Evolutionary conservation across 805 yeast species (phyloP), one percentile per base, ranked within the genome.

Genomic region (Saturnispora sekii): DNA sequence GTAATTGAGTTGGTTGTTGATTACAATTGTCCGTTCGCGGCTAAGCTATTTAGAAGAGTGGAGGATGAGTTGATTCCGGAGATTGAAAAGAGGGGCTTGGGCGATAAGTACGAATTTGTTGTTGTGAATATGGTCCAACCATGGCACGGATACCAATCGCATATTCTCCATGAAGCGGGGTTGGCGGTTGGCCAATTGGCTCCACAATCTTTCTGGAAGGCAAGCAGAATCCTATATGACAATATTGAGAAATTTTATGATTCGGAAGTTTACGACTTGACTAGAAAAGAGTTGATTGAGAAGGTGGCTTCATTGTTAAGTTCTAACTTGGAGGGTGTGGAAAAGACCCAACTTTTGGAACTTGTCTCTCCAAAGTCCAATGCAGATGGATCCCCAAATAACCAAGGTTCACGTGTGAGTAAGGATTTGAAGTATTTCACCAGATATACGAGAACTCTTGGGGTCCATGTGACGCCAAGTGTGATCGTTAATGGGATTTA

Each of bases 401-500:
- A 84, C 55, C 54, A 60, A 3, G 90, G 93, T 9, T 81, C 79
- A 52, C 67, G 60, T 6, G 69, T 80, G 32, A 68, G 76, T 3
- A 68, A 61, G 31, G 94, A 85, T 55, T 54, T 84, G 49, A 87
- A 85, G 64, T 81, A 80, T 54, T 85, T 84, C 57, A 73, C 88
- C 15, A 72, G 79, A 59, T 77, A 76, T 57, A 79, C 77, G 43
- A 73, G 96, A 58, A 85, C 84, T 47, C 74, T 79, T 35, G 87
- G 90, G 37, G 76, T 83, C 33, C 95, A 87, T 58, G 80, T 83
- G n/a, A 84, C 93, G 3, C 96, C 96, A 16, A 80, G 93, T 4
- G 83, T 84, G 11, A 61, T 73, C 16, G 65, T 86, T 34, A 74
- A 85, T 59, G 95, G 95, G 1, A 74, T 82, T 41, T 68, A 69